phyloP scores from a whole-genome alignment of 2,329 filamentous ascomycete species.

The Stenocarpella maydis region DNA sequence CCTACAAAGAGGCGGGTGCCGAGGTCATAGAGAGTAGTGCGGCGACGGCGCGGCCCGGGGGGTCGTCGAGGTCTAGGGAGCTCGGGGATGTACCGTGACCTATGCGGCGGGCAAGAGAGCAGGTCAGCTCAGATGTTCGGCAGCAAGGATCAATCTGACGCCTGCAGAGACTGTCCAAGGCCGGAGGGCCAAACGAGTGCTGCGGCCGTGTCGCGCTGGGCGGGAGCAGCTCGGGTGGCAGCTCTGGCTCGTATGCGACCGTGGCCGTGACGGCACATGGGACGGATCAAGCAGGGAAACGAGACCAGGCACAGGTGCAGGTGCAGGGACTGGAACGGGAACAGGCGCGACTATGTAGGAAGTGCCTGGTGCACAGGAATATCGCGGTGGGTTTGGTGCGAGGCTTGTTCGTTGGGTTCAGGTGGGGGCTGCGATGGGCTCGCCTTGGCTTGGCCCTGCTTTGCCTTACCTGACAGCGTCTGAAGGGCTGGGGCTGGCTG shows the following conservation, averaged over 20 bases:
- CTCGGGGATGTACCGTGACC: slow-evolving; percentile 26
- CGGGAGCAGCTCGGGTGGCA: slow-evolving; percentile 12
- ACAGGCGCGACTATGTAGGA: not conserved
- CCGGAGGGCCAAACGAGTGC: slow-evolving; percentile 6
- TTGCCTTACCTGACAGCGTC: slow-evolving; percentile 29
- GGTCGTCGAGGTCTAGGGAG: slow-evolving; percentile 26
- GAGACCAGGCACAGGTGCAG: slow-evolving; percentile 1
- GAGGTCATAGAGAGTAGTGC: slow-evolving; percentile 31
- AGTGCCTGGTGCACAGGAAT: slow-evolving; percentile 20
- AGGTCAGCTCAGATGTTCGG: slow-evolving; percentile 25
- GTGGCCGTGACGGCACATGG: slow-evolving; percentile 17
- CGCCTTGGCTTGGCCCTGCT: slow-evolving; percentile 6
- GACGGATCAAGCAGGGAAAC: slow-evolving; percentile 18
- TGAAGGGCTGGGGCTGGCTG: slow-evolving; percentile 15
- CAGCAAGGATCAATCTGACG: not conserved
- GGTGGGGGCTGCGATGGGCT: slow-evolving; percentile 29
- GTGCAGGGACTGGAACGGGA: not conserved
- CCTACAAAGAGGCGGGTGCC: slow-evolving; percentile 14
- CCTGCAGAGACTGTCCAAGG: not conserved
- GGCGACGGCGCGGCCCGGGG: slow-evolving; percentile 33
- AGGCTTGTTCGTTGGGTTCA: slow-evolving; percentile 27
- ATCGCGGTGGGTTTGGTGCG: slow-evolving; percentile 24
- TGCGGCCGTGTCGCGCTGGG: slow-evolving; percentile 9
- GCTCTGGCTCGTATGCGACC: slow-evolving; percentile 25
- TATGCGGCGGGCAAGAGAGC: slow-evolving; percentile 8